Evolutionary conservation across 495 filamentous ascomycete species (phyloP), one percentile per base, ranked within the genome.

Genomic region (Aspergillus diversus): DNA sequence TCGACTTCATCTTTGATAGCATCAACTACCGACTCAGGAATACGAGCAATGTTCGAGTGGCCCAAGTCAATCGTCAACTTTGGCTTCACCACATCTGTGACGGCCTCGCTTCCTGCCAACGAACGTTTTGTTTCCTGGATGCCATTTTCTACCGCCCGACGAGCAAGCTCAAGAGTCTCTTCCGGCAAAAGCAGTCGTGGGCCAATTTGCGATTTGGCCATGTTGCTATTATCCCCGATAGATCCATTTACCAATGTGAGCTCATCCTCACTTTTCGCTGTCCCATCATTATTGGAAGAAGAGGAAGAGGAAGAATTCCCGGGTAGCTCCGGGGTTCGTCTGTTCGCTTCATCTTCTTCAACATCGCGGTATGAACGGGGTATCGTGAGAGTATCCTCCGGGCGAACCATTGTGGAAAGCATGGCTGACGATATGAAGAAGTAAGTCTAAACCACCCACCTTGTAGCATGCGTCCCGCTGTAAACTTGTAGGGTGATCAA

Each of bases 1-100:
- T 96, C 93, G 54, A 97, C 85, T 72, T 97, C 91, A 73, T 94
- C 86, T 77, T 93, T 96, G 57, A 99, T 93, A 66, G 96, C 86
- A 72, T 95, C 92, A 35, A 97, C 87, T 57, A 97, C 91, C 63
- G 94, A 90, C 48, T 93, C 90, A 1, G 94, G 93, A 68, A 99
- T 85, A 61, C 80, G 84, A 51, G 84, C 82, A 46, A 99, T 93
- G 65, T 87, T 86, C 62, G 89, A 90, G 73, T 93, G 88, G 64
- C 91, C 92, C 69, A 99, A 78, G 73, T 97, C 92, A 68, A 99
- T 89, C 13, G 93, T 97, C 64, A 96, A 80, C 42, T 93, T 92
- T 17, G 82, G 86, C 74, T 91, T 89, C 57, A 91, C 80, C 16
- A 86, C 87, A 72, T 85, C 86, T 59, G 83, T 88, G 17, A 90